These are phyloP conservation scores for Fraxinus greggii DNA, from an alignment of 305 asterid genomes.

Conservation along the genomic window DNA sequence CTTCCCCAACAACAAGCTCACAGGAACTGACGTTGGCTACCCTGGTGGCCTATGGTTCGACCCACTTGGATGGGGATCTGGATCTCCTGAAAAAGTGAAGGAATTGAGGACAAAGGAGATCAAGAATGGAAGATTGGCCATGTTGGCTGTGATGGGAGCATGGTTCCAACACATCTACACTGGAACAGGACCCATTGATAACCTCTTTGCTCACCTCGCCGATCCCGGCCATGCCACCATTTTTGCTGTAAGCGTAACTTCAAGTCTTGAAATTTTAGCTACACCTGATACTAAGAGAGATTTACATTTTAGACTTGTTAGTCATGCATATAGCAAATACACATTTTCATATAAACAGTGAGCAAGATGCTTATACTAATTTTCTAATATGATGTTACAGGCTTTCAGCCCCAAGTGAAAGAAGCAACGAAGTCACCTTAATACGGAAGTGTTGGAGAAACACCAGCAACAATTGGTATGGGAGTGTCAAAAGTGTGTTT, in stretches of 20 bases:
- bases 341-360: not conserved
- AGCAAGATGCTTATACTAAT: not conserved
- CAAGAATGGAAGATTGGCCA: slow-evolving; percentile 84
- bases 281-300: slow-evolving; percentile 1
- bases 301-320: not conserved
- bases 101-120: slow-evolving; percentile 90
- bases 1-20: slow-evolving; percentile 95
- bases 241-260: slow-evolving; percentile 69
- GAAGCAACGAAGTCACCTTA: slow-evolving; percentile 22
- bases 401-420: slow-evolving; percentile 74
- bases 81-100: slow-evolving; percentile 65
- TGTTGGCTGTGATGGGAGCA: slow-evolving; percentile 95
- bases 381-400: slow-evolving; percentile 42
- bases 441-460: slow-evolving; percentile 26
- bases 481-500: slow-evolving; percentile 29
- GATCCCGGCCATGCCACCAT: slow-evolving; percentile 93
- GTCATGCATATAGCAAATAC: not conserved
- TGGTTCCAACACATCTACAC: slow-evolving; percentile 98
- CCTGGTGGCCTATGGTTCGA: slow-evolving; percentile 95
- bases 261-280: not conserved
- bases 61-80: slow-evolving; percentile 92
- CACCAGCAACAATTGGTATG: slow-evolving; percentile 23
- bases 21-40: slow-evolving; percentile 93
- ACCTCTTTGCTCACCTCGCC: slow-evolving; percentile 91
- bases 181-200: slow-evolving; percentile 87